Conservation (phyloP, 2,329 filamentous ascomycete genomes). For the Neospermospora avenae region DNA sequence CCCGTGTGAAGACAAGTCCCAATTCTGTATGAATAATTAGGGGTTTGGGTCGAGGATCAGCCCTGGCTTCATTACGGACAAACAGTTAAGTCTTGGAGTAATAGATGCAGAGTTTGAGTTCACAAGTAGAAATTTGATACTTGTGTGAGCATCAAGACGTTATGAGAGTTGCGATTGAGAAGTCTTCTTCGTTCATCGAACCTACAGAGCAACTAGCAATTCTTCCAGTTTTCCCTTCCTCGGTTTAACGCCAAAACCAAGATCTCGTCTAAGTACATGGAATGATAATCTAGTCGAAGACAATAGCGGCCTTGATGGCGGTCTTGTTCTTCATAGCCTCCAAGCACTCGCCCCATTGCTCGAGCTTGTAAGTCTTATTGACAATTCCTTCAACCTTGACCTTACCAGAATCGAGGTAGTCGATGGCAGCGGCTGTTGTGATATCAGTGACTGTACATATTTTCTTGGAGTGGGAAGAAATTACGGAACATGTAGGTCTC, state of each 20-base stretch:
- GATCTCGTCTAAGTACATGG: neutral
- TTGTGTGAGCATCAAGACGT: too few species aligned
- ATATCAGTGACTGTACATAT: constrained; percentile 16
- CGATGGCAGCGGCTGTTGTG: constrained; percentile 51
- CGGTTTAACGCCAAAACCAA: neutral
- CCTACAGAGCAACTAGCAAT: neutral
- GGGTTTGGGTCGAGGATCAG: too few species aligned
- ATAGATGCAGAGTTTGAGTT: too few species aligned
- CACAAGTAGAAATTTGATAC: too few species aligned
- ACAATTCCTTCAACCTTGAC: constrained; percentile 65
- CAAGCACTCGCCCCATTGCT: constrained; percentile 68
- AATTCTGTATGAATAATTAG: too few species aligned
- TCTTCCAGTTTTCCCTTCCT: neutral
- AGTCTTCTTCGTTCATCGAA: neutral
- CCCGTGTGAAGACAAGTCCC: too few species aligned
- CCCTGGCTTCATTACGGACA: too few species aligned
- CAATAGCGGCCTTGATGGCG: constrained; percentile 71
- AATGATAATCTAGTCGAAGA: constrained; percentile 49
- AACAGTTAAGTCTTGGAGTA: too few species aligned
- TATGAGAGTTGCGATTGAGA: neutral
- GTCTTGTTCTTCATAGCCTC: constrained; percentile 69
- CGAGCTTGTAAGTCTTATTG: constrained; percentile 70
- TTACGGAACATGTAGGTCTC: constrained; percentile 69
- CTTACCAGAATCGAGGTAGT: constrained; percentile 56
- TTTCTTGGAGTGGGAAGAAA: constrained; percentile 19